Base-by-base conservation (phyloP, 2,329 filamentous ascomycete species). In the Sclerotinia subarctica region DNA sequence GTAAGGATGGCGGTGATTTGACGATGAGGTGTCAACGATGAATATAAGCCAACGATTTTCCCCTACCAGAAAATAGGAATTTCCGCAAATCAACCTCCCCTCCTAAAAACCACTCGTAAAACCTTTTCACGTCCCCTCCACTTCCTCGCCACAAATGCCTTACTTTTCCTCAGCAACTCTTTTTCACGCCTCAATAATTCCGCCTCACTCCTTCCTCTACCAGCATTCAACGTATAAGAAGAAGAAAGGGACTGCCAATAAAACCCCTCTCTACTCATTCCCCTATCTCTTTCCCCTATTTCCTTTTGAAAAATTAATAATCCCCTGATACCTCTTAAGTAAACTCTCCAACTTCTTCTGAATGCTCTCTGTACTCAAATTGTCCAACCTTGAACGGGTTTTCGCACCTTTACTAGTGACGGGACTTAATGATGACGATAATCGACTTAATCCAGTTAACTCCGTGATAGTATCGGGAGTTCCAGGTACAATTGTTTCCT, bases 251-350 rank as follows among this genome's bases (percentile, higher is more conserved):
- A 51, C 38, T 63, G 46, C 59, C 59, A 63, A 51, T 51, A 63
- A 51, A 63, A 52, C n/a, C 59, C 59, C n/a, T 63, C 59, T 63
- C 59, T 38, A 51, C 29, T 38, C 59, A 51, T 63, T 21, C 32
- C 32, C 17, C n/a, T 26, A 26, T 35, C 21, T n/a, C 13, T 38
- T 63, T 11, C 7, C 46, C 4, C 44, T n/a, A 10, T 15, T n/a
- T 2, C 44, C 44, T 24, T 60, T 60, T 3, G 46, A 35, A 35
- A 49, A 24, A n/a, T 35, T 38, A 2, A 63, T 38, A 51, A 63
- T 24, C 8, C 46, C 59, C 46, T 63, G 59, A 26, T 51, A 63
- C 8, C 46, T 63, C 17, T 63, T 63, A 2, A 63, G 15, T 19
- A 63, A 51, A 8, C 21, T n/a, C 32, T 63, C 46, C n/a, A 63